These are phyloP conservation scores for Elsinoe ampelina DNA, from an alignment of 2,329 filamentous ascomycete species.

Conservation along the genomic window DNA sequence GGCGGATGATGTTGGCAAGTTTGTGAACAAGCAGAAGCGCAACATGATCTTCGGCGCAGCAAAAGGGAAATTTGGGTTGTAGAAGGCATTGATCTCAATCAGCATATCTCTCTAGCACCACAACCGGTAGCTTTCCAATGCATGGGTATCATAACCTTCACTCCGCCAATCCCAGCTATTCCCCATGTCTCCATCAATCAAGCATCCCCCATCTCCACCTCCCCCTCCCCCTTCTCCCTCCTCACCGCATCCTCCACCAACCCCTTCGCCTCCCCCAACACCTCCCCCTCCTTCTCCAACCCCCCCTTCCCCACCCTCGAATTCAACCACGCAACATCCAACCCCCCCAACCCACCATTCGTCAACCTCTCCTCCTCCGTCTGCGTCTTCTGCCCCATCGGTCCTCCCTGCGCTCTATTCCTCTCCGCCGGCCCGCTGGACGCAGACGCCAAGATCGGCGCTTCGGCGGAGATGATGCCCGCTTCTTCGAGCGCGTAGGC, in stretches of 20 bases:
- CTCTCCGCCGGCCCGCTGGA: conserved; percentile 23
- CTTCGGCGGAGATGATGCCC: conserved; percentile 52
- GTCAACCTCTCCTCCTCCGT: conserved; percentile 25
- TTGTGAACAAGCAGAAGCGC: conserved; percentile 75
- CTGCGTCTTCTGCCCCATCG: conserved; percentile 11
- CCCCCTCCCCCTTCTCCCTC: conserved; percentile 11
- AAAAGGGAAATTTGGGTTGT: conserved; percentile 7
- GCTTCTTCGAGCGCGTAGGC: conserved; percentile 76
- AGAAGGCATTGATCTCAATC: background rate
- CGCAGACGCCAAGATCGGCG: conserved; percentile 26
- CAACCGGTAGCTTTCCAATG: background rate
- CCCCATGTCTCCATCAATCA: background rate
- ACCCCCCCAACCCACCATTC: conserved; percentile 41
- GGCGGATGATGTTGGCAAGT: conserved; percentile 83
- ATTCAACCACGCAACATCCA: conserved; percentile 87
- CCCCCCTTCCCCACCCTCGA: conserved; percentile 74
- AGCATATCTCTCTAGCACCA: no score
- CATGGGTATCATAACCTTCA: conserved; percentile 5
- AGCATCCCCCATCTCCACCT: conserved; percentile 1
- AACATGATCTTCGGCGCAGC: conserved; percentile 60
- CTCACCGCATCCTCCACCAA: conserved; percentile 39
- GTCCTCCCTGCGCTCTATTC: conserved; percentile 12
- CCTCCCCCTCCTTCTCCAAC: conserved; percentile 71
- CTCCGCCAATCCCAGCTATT: background rate
- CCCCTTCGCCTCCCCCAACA: conserved; percentile 55